Percentiles rank a stretch among this genome's conserved stretches.
Evolutionary conservation across 2,329 filamentous ascomycete species (phyloP).

Genomic region (Ophiognomonia clavigignenti-juglandacearum): DNA sequence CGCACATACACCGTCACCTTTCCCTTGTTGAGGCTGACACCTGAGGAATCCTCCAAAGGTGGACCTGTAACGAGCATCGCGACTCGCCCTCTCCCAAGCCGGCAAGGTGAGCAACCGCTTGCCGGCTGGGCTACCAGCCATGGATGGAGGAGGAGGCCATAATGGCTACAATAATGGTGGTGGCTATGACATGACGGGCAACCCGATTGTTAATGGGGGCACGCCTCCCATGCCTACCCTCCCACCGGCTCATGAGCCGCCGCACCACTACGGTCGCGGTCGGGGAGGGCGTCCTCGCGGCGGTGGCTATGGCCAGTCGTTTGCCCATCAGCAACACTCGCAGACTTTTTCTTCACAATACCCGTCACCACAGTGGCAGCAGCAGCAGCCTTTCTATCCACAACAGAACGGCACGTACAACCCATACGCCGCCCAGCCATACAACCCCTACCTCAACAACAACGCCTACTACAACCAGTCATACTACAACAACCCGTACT

Average conservation of each 20-base stretch:
- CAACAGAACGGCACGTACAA: neutral
- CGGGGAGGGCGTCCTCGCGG: neutral
- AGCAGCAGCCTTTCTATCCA: neutral
- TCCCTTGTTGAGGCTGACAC: neutral
- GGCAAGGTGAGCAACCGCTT: constrained; percentile 75
- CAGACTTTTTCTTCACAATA: constrained; percentile 21
- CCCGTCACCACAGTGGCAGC: constrained; percentile 1
- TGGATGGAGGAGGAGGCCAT: constrained; percentile 35
- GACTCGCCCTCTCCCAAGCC: constrained; percentile 46
- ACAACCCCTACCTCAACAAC: neutral
- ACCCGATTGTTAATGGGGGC: constrained; percentile 15
- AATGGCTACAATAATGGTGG: constrained; percentile 6
- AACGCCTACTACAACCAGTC: constrained; percentile 18
- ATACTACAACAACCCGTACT: neutral
- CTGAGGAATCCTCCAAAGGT: constrained; percentile 6
- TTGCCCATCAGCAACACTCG: constrained; percentile 3
- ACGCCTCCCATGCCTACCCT: constrained; percentile 6
- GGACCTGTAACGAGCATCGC: constrained; percentile 26
- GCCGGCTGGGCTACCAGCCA: constrained; percentile 64
- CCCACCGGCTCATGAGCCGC: constrained; percentile 10
- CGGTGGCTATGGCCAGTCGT: constrained; percentile 3
- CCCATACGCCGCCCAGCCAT: constrained; percentile 1
- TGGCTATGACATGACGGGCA: constrained; percentile 11
- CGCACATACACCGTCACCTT: no score
- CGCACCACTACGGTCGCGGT: constrained; percentile 15